Base-by-base conservation (phyloP, 148 eudicot species). In the Cornus controversa region DNA sequence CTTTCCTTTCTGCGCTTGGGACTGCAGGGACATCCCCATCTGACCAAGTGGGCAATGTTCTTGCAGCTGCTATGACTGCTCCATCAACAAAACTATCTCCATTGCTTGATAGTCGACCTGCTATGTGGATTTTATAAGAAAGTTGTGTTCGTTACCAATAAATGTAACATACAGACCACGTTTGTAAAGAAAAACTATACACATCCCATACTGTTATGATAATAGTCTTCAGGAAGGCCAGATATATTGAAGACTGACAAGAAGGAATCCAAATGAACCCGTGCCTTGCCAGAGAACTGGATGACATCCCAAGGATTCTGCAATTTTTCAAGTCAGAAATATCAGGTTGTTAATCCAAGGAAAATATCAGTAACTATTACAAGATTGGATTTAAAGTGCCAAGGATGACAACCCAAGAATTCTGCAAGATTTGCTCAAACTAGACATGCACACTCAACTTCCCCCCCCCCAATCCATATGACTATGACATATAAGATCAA, bases 251-350 rank as follows among this genome's bases (percentile, higher is more conserved):
- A 96, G 77, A 96, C 97, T n/a, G 99, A 96, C 88, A 96, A 89
- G 84, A 93, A 96, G 74, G 99, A 87, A 84, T 93, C 97, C 85
- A 93, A 77, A 80, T 92, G 98, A 82, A 96, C 86, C 67, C 82
- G 65, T 65, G 97, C 82, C 74, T 81, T 87, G 80, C 95, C 93
- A 67, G 97, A 86, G 87, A 96, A 93, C 57, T 87, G 86, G 50
- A 96, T 90, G 64, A 78, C 91, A 85, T 96, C 99, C 99, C 99
- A 96, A 78, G 99, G 99, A 85, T 96, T 96, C 99, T 96, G 88
- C 79, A 85, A 47, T 0, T 6, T 69, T 57, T 70, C 71, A 7
- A 60, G 25, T 60, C 20, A n/a, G 24, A 60, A 18, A 60, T 60
- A n/a, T 25, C 62, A 54, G 62, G 16, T 53, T 62, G 24, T 74